Conservation (phyloP, 225 moss, liverwort and hornwort species). For the Marchantia paleacea region DNA sequence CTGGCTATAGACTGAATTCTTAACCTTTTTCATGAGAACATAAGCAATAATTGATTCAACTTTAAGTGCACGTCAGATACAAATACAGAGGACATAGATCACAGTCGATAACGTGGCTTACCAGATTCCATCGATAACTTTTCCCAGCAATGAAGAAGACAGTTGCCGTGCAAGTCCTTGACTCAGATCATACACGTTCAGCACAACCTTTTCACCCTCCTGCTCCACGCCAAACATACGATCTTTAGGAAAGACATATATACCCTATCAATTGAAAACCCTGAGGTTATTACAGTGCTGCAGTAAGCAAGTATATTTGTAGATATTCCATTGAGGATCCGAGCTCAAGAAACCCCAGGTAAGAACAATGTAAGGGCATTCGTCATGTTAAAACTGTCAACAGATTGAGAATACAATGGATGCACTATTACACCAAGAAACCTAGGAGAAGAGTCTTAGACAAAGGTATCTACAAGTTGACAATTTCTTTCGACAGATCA, state of each 20-base stretch:
- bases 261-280: background rate
- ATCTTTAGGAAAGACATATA: background rate
- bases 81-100: background rate
- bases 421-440: too few relatives aligned
- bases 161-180: constrained; percentile 89
- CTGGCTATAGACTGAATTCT: background rate
- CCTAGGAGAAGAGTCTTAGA: too few relatives aligned
- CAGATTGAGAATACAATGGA: too few relatives aligned
- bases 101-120: constrained; percentile 6
- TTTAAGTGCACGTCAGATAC: background rate
- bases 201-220: constrained; percentile 79
- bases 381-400: too few relatives aligned
- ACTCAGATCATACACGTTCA: constrained; percentile 85
- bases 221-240: constrained; percentile 21
- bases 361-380: too few relatives aligned
- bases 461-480: too few relatives aligned
- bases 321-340: too few relatives aligned
- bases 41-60: background rate
- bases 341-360: too few relatives aligned
- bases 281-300: too few relatives aligned
- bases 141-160: constrained; percentile 81
- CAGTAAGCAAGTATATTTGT: too few relatives aligned
- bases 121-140: constrained; percentile 91
- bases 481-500: too few relatives aligned
- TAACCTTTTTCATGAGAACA: background rate